Evolutionary conservation across 805 yeast species (phyloP).

Genomic region (Vanderwaltozyma verrucispora): DNA sequence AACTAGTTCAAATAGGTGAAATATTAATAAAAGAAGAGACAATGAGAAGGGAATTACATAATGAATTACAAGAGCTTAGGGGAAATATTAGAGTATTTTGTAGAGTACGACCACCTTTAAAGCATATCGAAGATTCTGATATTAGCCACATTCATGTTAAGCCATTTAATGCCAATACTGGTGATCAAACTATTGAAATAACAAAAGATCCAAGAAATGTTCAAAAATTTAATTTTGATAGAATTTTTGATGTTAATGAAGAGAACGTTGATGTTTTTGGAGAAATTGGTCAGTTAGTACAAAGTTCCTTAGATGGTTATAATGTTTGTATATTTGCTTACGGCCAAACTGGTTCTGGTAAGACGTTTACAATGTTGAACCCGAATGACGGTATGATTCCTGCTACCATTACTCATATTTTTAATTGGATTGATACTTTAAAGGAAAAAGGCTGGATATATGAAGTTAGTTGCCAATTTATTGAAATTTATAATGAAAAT

Average conservation of each 20-base stretch:
- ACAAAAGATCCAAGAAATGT: conserved; percentile 7
- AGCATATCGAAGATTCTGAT: conserved; percentile 11
- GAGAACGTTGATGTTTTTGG: conserved; percentile 61
- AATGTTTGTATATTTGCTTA: conserved; percentile 93
- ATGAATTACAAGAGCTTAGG: conserved; percentile 71
- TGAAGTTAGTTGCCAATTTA: conserved; percentile 57
- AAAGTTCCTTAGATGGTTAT: conserved; percentile 77
- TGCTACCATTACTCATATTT: conserved; percentile 61
- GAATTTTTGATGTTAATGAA: conserved; percentile 49
- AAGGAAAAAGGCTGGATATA: conserved; percentile 54
- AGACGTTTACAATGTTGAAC: conserved; percentile 81
- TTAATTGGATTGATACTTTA: conserved; percentile 41
- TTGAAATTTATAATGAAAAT: conserved; percentile 83
- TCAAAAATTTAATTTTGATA: conserved; percentile 56
- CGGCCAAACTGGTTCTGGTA: conserved; percentile 96
- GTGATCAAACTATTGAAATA: conserved; percentile 19
- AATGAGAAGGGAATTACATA: conserved; percentile 53
- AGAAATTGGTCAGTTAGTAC: conserved; percentile 79
- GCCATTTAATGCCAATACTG: conserved; percentile 20
- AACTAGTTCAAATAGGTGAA: conserved; percentile 26
- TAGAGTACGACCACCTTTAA: conserved; percentile 56
- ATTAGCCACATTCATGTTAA: conserved; percentile 26
- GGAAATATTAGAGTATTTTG: conserved; percentile 92
- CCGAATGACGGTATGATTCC: conserved; percentile 73
- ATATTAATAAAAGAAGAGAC: conserved; percentile 37